These are phyloP conservation scores for Saccharum spontaneum DNA, from an alignment of 176 grass and related monocot species.

Conservation along the genomic window DNA sequence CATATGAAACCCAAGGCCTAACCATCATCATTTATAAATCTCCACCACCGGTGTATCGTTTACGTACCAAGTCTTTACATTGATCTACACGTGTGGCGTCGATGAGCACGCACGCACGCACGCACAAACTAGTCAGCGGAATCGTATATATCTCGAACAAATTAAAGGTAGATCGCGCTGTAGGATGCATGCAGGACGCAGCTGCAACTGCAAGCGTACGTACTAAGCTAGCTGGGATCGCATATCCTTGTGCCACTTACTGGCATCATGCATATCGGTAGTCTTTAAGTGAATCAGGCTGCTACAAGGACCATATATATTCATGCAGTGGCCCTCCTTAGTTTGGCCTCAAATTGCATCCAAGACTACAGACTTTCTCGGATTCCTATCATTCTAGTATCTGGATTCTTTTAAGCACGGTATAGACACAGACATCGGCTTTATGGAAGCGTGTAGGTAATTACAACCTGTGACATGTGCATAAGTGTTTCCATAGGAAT, in stretches of 20 bases:
- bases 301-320: neutral
- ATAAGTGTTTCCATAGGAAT: too few species aligned
- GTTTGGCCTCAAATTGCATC: neutral
- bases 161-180: neutral
- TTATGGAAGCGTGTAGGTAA: too few species aligned
- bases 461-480: too few species aligned
- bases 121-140: neutral
- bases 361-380: neutral
- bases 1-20: too few species aligned
- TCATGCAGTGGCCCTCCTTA: neutral
- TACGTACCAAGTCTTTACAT: too few species aligned
- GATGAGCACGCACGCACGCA: neutral
- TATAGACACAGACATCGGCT: too few species aligned
- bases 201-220: neutral
- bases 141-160: neutral
- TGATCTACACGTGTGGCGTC: neutral
- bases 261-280: neutral
- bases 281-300: neutral
- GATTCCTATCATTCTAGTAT: too few species aligned
- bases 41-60: too few species aligned
- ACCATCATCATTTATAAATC: too few species aligned
- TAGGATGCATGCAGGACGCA: neutral
- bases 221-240: neutral
- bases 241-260: neutral
- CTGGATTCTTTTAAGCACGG: too few species aligned